These are phyloP conservation scores for Picochlorum sp. DNA, from an alignment of 139 green algal species.

Conservation along the genomic window DNA sequence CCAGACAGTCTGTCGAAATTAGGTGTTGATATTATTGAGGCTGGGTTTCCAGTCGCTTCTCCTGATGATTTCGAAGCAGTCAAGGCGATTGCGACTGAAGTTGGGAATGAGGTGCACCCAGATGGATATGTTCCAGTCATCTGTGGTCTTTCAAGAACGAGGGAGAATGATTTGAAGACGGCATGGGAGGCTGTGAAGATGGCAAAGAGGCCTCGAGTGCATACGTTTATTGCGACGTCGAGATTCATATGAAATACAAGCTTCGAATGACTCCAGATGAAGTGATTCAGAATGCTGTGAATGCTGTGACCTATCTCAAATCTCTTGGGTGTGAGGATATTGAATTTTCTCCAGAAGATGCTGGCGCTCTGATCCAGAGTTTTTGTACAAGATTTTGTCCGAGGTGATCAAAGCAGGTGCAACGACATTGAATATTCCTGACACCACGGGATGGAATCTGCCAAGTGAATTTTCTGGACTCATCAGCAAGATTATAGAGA, in stretches of 20 bases:
- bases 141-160: slow-evolving; percentile 87
- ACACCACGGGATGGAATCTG: slow-evolving; percentile 92
- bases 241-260: slow-evolving; percentile 97
- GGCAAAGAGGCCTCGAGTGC: slow-evolving; percentile 82
- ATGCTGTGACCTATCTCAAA: slow-evolving; percentile 74
- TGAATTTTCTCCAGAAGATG: slow-evolving; percentile 96
- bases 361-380: slow-evolving; percentile 80
- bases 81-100: slow-evolving; percentile 76
- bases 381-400: slow-evolving; percentile 83
- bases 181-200: slow-evolving; percentile 59
- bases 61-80: slow-evolving; percentile 98
- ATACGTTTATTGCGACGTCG: slow-evolving; percentile 96
- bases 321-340: slow-evolving; percentile 91
- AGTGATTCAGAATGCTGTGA: slow-evolving; percentile 84
- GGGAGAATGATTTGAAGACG: slow-evolving; percentile 46
- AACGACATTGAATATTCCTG: slow-evolving; percentile 98
- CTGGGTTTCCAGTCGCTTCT: slow-evolving; percentile 91
- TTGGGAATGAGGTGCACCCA: slow-evolving; percentile 65
- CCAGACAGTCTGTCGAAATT: slow-evolving; percentile 85
- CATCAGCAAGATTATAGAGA: slow-evolving; percentile 80
- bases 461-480: slow-evolving; percentile 87
- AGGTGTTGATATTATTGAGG: slow-evolving; percentile 98
- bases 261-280: slow-evolving; percentile 78
- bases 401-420: slow-evolving; percentile 92
- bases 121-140: slow-evolving; percentile 96